These are phyloP conservation scores for Suillus americanus DNA, from an alignment of 768 basidiomycete species.

Conservation along the genomic window DNA sequence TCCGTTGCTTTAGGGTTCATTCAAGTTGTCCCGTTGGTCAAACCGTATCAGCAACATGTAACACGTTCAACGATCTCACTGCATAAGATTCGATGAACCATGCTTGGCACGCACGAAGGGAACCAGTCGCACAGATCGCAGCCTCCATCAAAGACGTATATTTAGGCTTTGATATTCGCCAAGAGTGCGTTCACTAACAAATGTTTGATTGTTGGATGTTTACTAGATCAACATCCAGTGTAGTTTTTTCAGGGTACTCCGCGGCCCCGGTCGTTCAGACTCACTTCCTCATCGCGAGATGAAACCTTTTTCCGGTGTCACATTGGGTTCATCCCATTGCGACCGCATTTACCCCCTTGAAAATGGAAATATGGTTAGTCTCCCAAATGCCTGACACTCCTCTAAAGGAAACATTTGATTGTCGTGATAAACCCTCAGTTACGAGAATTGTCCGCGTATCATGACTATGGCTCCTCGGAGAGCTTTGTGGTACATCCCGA, in stretches of 20 bases:
- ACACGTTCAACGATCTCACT: neutral
- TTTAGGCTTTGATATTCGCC: neutral
- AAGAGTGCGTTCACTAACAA: neutral
- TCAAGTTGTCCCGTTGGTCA: constrained; percentile 9
- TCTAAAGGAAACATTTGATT: neutral
- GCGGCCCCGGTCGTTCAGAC: neutral
- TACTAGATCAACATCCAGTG: neutral
- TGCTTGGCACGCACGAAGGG: neutral
- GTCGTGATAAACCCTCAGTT: constrained; percentile 6
- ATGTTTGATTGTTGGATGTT: neutral
- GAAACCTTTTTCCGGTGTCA: constrained; percentile 2
- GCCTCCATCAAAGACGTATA: neutral
- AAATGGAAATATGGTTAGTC: constrained; percentile 10
- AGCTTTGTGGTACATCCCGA: neutral
- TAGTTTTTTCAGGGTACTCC: neutral
- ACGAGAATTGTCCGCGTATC: constrained; percentile 11
- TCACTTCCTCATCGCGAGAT: neutral
- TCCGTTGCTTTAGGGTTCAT: constrained; percentile 34
- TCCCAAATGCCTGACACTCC: neutral
- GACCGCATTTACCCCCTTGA: constrained; percentile 2
- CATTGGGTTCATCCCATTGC: neutral
- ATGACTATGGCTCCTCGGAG: constrained; percentile 9
- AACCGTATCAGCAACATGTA: neutral
- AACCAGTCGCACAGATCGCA: neutral
- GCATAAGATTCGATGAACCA: neutral